Evolutionary conservation across 148 eudicot species (phyloP), one percentile per base, ranked within the genome.

Genomic region (Vaccinium macrocarpon): DNA sequence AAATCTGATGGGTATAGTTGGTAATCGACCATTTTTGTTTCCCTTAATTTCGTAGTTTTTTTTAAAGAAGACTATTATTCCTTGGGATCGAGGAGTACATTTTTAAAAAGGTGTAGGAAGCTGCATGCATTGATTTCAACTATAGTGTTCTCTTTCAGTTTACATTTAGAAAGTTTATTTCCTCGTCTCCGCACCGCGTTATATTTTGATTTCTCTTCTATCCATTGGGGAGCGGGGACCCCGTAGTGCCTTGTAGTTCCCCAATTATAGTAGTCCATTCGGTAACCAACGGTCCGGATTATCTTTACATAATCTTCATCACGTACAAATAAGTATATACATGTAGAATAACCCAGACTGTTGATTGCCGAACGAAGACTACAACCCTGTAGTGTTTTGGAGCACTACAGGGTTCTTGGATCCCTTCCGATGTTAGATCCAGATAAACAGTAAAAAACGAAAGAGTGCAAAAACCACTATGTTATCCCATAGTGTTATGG

Each of bases 111-210:
- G 73, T 48, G 83, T 59, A 82, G 85, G 80, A n/a, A 42, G 46
- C 38, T 35, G 35, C 18, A n/a, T 84, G 77, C 82, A 80, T 85
- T 74, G 73, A 61, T 80, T 55, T 85, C 83, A 84, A 55, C 82
- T 51, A 25, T 78, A 59, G 59, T 12, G 80, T 78, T 84, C 75
- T 70, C 52, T 78, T 84, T n/a, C 51, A 4, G 79, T 25, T 75
- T 78, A 82, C 86, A 62, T 46, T 62, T 49, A 23, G 21, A 23
- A 25, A 81, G 57, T 66, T 81, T 42, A 8, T 19, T 74, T 42
- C 32, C 61, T 59, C 50, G 5, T 81, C 74, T 46, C 75, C 29
- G 82, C 29, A 32, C 50, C 50, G 23, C 25, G 49, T 27, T 16
- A 77, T 35, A 78, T 70, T 70, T 68, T 52, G 46, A 49, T 25